Conservation (phyloP, 306 rosid species). For the Abrus precatorius region DNA sequence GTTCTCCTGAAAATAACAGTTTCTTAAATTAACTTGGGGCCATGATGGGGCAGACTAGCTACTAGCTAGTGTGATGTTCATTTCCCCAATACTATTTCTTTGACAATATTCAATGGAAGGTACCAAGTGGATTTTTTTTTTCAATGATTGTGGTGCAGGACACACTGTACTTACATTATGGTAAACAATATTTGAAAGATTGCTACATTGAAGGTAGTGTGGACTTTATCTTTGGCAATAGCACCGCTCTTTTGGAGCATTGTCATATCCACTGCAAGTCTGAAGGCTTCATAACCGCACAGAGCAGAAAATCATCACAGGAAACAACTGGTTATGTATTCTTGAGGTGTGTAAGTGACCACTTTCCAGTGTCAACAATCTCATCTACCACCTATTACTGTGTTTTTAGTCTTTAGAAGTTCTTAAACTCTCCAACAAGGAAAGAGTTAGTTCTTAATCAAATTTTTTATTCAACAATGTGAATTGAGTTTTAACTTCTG, state of each 20-base stretch:
- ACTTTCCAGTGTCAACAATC: conserved; percentile 54
- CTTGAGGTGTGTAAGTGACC: conserved; percentile 68
- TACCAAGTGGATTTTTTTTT: conserved; percentile 14
- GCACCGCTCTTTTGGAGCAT: conserved; percentile 96
- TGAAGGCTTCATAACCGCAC: conserved; percentile 86
- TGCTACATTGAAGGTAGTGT: conserved; percentile 98
- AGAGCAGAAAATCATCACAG: conserved; percentile 89
- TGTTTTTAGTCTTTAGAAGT: conserved; percentile 33
- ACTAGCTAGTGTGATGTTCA: conserved; percentile 39
- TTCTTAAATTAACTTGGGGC: conserved; percentile 24
- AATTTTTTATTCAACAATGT: conserved; percentile 31
- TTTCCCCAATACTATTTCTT: conserved; percentile 28
- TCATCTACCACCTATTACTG: conserved; percentile 22
- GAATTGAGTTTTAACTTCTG: conserved; percentile 1
- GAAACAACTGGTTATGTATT: conserved; percentile 96
- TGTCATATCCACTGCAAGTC: conserved; percentile 95
- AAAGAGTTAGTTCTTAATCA: conserved; percentile 32
- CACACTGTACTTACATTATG: conserved; percentile 88
- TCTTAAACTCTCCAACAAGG: conserved; percentile 27
- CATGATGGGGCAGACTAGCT: conserved; percentile 26
- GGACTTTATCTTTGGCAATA: conserved; percentile 95
- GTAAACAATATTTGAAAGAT: conserved; percentile 92
- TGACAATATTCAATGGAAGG: conserved; percentile 22
- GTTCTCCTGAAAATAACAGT: conserved; percentile 23
- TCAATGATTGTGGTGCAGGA: conserved; percentile 65